These are phyloP conservation scores for Macrolepiota dolichaula DNA, from an alignment of 768 basidiomycete species.

Conservation along the genomic window DNA sequence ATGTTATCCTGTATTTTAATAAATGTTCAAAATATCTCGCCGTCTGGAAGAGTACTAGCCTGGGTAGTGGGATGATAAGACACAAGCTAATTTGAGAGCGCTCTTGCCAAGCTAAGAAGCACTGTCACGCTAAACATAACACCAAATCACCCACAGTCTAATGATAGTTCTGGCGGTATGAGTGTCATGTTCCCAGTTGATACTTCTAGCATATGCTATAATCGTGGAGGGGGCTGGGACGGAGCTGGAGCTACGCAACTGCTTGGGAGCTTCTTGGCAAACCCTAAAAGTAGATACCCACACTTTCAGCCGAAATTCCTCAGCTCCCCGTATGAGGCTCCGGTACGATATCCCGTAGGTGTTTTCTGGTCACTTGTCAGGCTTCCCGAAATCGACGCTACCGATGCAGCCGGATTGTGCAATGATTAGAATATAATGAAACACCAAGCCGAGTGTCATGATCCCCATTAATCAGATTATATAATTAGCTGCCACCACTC, in stretches of 20 bases:
- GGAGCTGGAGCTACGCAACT: too few relatives aligned
- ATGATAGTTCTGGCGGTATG: slow-evolving; percentile 2
- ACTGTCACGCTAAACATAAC: background rate
- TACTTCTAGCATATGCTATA: background rate
- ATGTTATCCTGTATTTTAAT: background rate
- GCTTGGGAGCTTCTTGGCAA: too few relatives aligned
- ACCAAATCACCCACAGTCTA: background rate
- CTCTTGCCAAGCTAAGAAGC: slow-evolving; percentile 7
- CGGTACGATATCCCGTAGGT: background rate
- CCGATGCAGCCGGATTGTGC: background rate
- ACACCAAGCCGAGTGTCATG: background rate
- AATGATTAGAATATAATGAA: background rate
- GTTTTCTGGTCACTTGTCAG: background rate
- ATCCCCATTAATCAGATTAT: background rate
- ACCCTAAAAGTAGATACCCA: too few relatives aligned
- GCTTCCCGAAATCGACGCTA: background rate
- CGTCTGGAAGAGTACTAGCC: background rate
- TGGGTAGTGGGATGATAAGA: background rate
- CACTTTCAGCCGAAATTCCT: background rate
- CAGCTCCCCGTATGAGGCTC: background rate
- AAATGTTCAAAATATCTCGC: background rate
- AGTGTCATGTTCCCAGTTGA: slow-evolving; percentile 1
- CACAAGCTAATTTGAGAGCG: background rate
- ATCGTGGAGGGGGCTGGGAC: too few relatives aligned
- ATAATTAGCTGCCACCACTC: background rate